phyloP scores from a whole-genome alignment of 2,329 filamentous ascomycete genomes.

The Cladosporium sp. region DNA sequence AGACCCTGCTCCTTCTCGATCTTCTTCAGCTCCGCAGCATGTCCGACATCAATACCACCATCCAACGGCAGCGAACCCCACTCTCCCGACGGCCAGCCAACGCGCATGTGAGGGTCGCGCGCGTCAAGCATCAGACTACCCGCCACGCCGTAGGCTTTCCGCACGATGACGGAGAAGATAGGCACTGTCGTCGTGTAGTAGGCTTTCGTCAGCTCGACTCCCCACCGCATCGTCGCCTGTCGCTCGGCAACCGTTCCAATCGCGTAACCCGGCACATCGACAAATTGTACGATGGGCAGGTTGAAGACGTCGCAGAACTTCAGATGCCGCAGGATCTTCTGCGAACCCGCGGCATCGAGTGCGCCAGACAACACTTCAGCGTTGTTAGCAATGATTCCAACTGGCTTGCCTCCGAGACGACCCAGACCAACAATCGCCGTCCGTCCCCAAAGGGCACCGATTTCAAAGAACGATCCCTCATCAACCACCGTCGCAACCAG shows the following conservation, averaged over 20 bases:
- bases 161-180: conserved; percentile 57
- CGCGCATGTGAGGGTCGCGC: conserved; percentile 53
- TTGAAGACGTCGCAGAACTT: conserved; percentile 63
- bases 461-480: conserved; percentile 54
- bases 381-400: conserved; percentile 56
- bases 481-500: conserved; percentile 56
- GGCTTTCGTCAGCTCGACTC: conserved; percentile 53
- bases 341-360: conserved; percentile 53
- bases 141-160: conserved; percentile 57
- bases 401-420: conserved; percentile 49
- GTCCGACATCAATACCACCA: conserved; percentile 59
- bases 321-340: conserved; percentile 55
- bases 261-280: conserved; percentile 58
- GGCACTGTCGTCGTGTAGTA: conserved; percentile 59
- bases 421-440: conserved; percentile 57
- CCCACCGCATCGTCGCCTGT: conserved; percentile 59
- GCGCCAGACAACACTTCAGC: conserved; percentile 54
- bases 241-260: conserved; percentile 59
- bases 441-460: conserved; percentile 56
- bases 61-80: conserved; percentile 59
- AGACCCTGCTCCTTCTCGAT: conserved; percentile 46
- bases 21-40: conserved; percentile 53
- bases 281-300: conserved; percentile 56
- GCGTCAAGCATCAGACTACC: conserved; percentile 59
- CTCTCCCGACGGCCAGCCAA: conserved; percentile 58